Evolutionary conservation across 2,329 filamentous ascomycete species (phyloP).

Genomic region (Aspergillus felis): DNA sequence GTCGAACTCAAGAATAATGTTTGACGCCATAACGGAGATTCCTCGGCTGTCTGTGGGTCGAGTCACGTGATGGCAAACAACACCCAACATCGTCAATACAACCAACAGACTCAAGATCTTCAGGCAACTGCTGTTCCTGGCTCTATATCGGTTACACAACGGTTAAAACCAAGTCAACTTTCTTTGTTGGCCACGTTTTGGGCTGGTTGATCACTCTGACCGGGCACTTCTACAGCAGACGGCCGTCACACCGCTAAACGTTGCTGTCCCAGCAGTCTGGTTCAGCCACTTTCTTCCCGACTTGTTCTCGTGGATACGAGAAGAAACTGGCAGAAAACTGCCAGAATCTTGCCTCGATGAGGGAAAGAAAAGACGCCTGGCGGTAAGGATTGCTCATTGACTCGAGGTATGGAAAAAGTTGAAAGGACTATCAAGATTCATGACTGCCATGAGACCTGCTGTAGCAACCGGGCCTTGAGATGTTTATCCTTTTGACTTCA

Average conservation of each 20-base stretch:
- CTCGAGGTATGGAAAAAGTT: neutral
- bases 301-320: neutral
- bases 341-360: neutral
- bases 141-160: neutral
- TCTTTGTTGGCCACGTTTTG: neutral
- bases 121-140: neutral
- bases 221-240: neutral
- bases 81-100: neutral
- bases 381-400: neutral
- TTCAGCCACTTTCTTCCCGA: slow-evolving; percentile 10
- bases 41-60: neutral
- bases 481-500: neutral
- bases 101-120: neutral
- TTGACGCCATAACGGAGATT: neutral
- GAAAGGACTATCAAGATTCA: neutral
- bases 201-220: neutral
- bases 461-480: slow-evolving; percentile 4
- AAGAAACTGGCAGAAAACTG: neutral
- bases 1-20: no score
- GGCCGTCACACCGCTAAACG: slow-evolving; percentile 12
- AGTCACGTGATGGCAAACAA: neutral
- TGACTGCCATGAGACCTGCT: slow-evolving; percentile 1
- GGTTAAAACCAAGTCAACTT: neutral
- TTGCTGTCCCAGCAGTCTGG: slow-evolving; percentile 12
- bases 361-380: neutral